Evolutionary conservation across 306 rosid species (phyloP).

Genomic region (Adenanthera pavonina): DNA sequence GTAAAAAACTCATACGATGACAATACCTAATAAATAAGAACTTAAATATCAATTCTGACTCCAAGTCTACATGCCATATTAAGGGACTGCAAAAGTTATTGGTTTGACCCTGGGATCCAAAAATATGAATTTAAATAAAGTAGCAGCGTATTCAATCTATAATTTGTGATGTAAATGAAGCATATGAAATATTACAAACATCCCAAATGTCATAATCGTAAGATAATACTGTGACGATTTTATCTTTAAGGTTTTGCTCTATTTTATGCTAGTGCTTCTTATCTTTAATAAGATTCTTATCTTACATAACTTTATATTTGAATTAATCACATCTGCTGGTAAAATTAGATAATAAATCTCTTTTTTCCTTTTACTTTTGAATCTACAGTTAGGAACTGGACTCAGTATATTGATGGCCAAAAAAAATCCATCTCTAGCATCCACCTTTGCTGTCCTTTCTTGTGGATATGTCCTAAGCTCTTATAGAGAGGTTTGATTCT

Average conservation of each 20-base stretch:
- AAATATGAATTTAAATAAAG: not conserved
- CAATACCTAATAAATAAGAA: not conserved
- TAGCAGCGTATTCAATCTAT: not conserved
- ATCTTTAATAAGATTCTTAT: not conserved
- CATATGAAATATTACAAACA: not conserved
- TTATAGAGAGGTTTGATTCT: constrained; percentile 81
- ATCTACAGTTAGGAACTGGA: constrained; percentile 96
- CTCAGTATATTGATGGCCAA: constrained; percentile 79
- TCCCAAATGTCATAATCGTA: not conserved
- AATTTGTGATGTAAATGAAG: not conserved
- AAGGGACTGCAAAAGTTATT: not conserved
- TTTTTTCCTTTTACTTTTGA: constrained; percentile 18
- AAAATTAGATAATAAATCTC: constrained; percentile 26
- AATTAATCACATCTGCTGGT: not conserved
- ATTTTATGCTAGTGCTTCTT: not conserved
- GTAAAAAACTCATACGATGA: not conserved
- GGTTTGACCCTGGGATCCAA: not conserved
- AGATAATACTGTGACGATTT: not conserved
- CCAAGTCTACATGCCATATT: not conserved
- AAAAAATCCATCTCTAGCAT: constrained; percentile 84
- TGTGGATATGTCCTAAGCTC: constrained; percentile 94
- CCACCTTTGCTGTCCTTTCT: constrained; percentile 89
- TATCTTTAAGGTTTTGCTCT: not conserved
- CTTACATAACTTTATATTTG: constrained; percentile 17
- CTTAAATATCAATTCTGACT: not conserved